phyloP scores from a whole-genome alignment of 345 rosid genomes.

The Lepidium aucheri region DNA sequence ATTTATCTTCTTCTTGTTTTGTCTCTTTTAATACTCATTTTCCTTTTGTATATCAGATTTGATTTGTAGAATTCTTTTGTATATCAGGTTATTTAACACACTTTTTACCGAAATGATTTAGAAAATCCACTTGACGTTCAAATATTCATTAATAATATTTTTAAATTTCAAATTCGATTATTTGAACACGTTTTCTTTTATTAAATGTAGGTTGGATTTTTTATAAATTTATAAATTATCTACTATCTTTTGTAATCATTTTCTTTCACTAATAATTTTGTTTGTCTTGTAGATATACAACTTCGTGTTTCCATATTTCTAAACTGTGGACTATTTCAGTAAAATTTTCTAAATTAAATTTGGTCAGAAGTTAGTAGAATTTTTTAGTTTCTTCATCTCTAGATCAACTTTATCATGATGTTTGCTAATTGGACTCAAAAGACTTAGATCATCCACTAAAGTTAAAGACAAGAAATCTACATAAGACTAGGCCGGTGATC shows the following conservation, averaged over 20 bases:
- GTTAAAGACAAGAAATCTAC: neutral
- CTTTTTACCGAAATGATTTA: neutral
- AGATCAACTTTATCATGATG: neutral
- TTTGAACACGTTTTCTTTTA: neutral
- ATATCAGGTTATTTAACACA: neutral
- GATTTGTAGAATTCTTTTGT: neutral
- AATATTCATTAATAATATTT: neutral
- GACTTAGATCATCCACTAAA: neutral
- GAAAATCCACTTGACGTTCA: neutral
- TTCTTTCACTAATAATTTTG: neutral
- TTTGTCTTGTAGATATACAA: neutral
- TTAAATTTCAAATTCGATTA: neutral
- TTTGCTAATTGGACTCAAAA: constrained; percentile 1
- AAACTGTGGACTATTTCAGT: neutral
- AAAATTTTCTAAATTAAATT: neutral
- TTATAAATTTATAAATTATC: neutral
- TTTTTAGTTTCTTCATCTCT: neutral
- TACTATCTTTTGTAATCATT: neutral
- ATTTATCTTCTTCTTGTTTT: neutral
- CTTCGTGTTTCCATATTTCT: neutral
- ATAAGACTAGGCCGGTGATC: constrained; percentile 25
- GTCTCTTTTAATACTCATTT: neutral
- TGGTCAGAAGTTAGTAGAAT: neutral
- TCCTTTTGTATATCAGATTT: neutral
- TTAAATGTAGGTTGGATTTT: neutral